Evolutionary conservation across 2,329 filamentous ascomycete species (phyloP).

Genomic region (Xylaria sp.): DNA sequence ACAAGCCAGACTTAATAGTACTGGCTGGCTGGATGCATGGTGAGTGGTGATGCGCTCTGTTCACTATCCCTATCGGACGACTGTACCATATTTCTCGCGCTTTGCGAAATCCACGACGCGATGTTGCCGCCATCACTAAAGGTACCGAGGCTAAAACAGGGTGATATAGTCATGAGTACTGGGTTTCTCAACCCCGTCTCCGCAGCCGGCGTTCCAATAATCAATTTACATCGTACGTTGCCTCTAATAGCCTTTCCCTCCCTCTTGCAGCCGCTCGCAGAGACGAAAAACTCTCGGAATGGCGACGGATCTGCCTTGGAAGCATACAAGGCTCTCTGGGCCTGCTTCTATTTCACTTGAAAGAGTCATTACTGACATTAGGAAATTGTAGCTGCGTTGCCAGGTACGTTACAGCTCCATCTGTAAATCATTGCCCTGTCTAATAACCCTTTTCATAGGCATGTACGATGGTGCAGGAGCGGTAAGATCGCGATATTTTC

Average conservation of each 20-base stretch:
- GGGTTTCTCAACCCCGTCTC: conserved; percentile 73
- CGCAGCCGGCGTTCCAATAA: conserved; percentile 67
- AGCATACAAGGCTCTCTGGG: too few species aligned
- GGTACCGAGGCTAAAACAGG: conserved; percentile 1
- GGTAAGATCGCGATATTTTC: conserved; percentile 10
- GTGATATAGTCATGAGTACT: conserved; percentile 23
- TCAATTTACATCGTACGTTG: conserved; percentile 72
- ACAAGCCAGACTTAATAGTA: conserved; percentile 75
- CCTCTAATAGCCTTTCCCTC: too few species aligned
- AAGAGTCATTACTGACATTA: too few species aligned
- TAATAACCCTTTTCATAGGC: conserved; percentile 43
- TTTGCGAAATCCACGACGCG: neutral
- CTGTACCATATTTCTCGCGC: neutral
- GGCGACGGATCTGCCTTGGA: too few species aligned
- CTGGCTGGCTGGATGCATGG: conserved; percentile 85
- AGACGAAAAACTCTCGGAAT: too few species aligned
- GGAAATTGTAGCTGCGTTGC: conserved; percentile 8
- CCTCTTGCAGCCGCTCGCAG: too few species aligned
- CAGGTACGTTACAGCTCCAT: conserved; percentile 35
- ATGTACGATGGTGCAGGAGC: conserved; percentile 72
- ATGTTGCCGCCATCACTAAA: conserved; percentile 32
- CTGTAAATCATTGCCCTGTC: neutral
- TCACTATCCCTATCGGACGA: neutral
- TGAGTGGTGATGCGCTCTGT: conserved; percentile 5
- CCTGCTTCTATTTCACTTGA: too few species aligned